These are phyloP conservation scores for Pelagophyceae sp. DNA, from an alignment of 352 stramenopile species.

Conservation along the genomic window DNA sequence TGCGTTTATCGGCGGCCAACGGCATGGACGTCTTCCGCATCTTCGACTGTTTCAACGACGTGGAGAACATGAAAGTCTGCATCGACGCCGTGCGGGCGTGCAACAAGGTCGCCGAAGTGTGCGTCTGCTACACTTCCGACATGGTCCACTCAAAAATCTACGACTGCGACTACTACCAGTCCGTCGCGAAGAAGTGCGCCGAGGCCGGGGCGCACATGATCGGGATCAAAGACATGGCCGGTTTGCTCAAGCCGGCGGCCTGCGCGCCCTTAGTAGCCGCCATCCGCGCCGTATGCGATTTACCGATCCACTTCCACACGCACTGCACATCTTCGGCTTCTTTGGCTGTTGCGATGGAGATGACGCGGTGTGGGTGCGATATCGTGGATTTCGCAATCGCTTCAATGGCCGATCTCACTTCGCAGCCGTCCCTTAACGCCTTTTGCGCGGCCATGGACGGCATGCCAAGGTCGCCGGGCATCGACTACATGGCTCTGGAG, in stretches of 20 bases:
- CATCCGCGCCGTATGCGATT: slow-evolving; percentile 85
- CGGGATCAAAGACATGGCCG: slow-evolving; percentile 97
- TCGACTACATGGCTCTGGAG: slow-evolving; percentile 76
- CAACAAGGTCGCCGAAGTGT: slow-evolving; percentile 83
- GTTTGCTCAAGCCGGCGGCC: slow-evolving; percentile 87
- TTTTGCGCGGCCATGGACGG: slow-evolving; percentile 78
- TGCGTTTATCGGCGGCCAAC: slow-evolving; percentile 77
- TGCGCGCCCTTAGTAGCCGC: slow-evolving; percentile 76
- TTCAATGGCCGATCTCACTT: slow-evolving; percentile 89
- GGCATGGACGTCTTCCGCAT: slow-evolving; percentile 96
- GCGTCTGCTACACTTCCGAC: slow-evolving; percentile 86
- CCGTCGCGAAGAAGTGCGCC: slow-evolving; percentile 80
- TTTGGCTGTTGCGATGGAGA: slow-evolving; percentile 89
- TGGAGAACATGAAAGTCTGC: slow-evolving; percentile 91
- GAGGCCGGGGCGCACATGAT: slow-evolving; percentile 86
- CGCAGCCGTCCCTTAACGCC: slow-evolving; percentile 88
- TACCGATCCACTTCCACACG: slow-evolving; percentile 96
- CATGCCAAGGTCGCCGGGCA: slow-evolving; percentile 79
- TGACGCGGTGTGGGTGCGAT: slow-evolving; percentile 85
- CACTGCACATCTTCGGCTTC: slow-evolving; percentile 93
- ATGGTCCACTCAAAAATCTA: slow-evolving; percentile 71
- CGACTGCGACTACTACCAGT: slow-evolving; percentile 90
- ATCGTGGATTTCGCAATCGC: slow-evolving; percentile 88
- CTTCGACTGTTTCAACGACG: slow-evolving; percentile 96
- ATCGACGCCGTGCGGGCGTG: slow-evolving; percentile 84